A percentile compares a stretch with the other conserved stretches of the same genome.
These are phyloP conservation scores for Manihot esculenta DNA, from an alignment of 441 rosid species.

Conservation along the genomic window DNA sequence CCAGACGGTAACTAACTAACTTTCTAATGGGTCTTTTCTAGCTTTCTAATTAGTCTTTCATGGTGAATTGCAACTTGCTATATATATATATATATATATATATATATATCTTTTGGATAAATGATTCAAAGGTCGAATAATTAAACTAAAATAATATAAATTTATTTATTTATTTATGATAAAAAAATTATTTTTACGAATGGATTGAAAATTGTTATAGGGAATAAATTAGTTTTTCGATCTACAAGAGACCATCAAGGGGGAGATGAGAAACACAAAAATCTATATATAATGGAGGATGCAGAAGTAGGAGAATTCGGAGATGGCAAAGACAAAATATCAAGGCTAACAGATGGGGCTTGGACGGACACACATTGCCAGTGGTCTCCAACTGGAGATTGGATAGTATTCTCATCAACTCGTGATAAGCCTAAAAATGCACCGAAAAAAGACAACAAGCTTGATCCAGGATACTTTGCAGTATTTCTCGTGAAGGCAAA, in stretches of 20 bases:
- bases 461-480: slow-evolving; percentile 8
- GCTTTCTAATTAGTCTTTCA: too few relatives aligned
- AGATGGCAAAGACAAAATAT: background rate
- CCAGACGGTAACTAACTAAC: too few relatives aligned
- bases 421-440: slow-evolving; percentile 7
- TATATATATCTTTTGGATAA: too few relatives aligned
- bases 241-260: slow-evolving; percentile 10
- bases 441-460: background rate
- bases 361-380: slow-evolving; percentile 8
- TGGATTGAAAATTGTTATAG: too few relatives aligned
- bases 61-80: too few relatives aligned
- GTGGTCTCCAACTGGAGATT: background rate
- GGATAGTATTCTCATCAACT: slow-evolving; percentile 9
- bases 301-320: background rate
- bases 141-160: too few relatives aligned
- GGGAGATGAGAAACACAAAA: background rate
- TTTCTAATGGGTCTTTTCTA: too few relatives aligned
- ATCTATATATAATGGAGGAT: slow-evolving; percentile 14
- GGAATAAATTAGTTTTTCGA: background rate
- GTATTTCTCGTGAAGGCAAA: background rate
- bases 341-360: slow-evolving; percentile 9
- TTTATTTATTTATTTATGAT: too few relatives aligned
- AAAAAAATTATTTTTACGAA: too few relatives aligned
- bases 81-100: too few relatives aligned
- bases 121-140: too few relatives aligned